These are phyloP conservation scores for Boletus insuetus DNA, from an alignment of 768 basidiomycete species.

Conservation along the genomic window DNA sequence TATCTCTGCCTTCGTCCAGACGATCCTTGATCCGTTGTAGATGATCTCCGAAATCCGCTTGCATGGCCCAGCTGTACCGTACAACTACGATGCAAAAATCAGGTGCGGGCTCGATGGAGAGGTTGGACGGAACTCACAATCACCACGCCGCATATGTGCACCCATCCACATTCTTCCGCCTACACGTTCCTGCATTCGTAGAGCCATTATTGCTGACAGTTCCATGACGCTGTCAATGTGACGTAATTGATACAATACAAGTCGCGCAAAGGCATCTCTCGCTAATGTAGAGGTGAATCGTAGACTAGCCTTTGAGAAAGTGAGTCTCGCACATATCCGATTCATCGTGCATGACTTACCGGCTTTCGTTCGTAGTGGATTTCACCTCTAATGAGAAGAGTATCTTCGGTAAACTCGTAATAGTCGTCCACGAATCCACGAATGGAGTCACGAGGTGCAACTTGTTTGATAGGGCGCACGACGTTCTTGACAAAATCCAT, in stretches of 20 bases:
- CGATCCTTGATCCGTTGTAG: constrained; percentile 33
- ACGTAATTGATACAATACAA: constrained; percentile 32
- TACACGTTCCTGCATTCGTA: constrained; percentile 30
- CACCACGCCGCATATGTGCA: constrained; percentile 44
- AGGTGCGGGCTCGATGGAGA: not conserved
- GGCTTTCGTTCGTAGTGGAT: constrained; percentile 41
- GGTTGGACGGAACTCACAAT: constrained; percentile 30
- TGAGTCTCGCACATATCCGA: constrained; percentile 5
- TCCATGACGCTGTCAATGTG: constrained; percentile 28
- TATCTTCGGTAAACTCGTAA: constrained; percentile 31
- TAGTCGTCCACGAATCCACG: constrained; percentile 43
- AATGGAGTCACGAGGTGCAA: constrained; percentile 34
- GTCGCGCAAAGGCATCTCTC: constrained; percentile 32
- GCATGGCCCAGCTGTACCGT: constrained; percentile 36
- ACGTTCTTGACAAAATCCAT: constrained; percentile 45
- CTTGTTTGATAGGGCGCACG: constrained; percentile 36
- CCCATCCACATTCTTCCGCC: constrained; percentile 40
- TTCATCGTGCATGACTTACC: constrained; percentile 17
- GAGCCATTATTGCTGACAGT: constrained; percentile 31
- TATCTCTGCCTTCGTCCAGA: constrained; percentile 19
- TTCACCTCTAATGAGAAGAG: constrained; percentile 41
- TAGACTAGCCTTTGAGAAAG: constrained; percentile 28
- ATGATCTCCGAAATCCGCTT: constrained; percentile 34
- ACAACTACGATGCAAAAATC: constrained; percentile 23
- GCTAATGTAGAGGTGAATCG: constrained; percentile 31